Conservation (phyloP, 2,329 filamentous ascomycete species). For the Aspergillus pseudoviridinutans region DNA sequence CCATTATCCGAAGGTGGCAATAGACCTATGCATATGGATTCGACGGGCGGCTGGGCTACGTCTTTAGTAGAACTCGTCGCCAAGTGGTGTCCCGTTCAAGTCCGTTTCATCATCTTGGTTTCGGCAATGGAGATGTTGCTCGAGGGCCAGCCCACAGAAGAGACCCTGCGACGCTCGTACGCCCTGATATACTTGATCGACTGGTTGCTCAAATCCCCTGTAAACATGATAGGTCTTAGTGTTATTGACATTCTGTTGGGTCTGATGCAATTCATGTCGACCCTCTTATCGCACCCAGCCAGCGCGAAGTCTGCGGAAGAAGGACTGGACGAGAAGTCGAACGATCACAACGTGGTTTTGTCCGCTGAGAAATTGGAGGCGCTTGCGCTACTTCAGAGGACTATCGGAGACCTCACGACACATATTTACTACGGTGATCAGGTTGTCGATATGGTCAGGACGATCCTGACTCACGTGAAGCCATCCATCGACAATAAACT, state of each 20-base stretch:
- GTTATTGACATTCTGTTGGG: slow-evolving; percentile 92
- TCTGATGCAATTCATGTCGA: slow-evolving; percentile 76
- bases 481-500: slow-evolving; percentile 51
- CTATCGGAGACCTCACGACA: slow-evolving; percentile 85
- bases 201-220: slow-evolving; percentile 76
- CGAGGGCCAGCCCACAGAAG: slow-evolving; percentile 63
- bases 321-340: slow-evolving; percentile 17
- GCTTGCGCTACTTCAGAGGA: slow-evolving; percentile 68
- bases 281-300: slow-evolving; percentile 64
- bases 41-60: slow-evolving; percentile 70
- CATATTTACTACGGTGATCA: slow-evolving; percentile 98
- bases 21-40: slow-evolving; percentile 39
- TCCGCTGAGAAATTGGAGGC: slow-evolving; percentile 60
- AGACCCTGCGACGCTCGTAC: slow-evolving; percentile 68
- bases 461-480: slow-evolving; percentile 74
- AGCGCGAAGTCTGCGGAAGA: slow-evolving; percentile 31
- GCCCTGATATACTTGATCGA: slow-evolving; percentile 74
- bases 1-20: slow-evolving; percentile 47
- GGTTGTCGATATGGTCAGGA: slow-evolving; percentile 86
- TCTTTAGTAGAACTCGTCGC: slow-evolving; percentile 75
- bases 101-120: slow-evolving; percentile 85
- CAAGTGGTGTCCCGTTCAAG: slow-evolving; percentile 88
- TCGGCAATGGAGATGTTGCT: slow-evolving; percentile 74
- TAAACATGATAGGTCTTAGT: slow-evolving; percentile 92
- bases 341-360: slow-evolving; percentile 19